Evolutionary conservation across 2,329 filamentous ascomycete genomes (phyloP), one percentile per base, ranked within the genome.

Genomic region (Pseudopithomyces maydicus): DNA sequence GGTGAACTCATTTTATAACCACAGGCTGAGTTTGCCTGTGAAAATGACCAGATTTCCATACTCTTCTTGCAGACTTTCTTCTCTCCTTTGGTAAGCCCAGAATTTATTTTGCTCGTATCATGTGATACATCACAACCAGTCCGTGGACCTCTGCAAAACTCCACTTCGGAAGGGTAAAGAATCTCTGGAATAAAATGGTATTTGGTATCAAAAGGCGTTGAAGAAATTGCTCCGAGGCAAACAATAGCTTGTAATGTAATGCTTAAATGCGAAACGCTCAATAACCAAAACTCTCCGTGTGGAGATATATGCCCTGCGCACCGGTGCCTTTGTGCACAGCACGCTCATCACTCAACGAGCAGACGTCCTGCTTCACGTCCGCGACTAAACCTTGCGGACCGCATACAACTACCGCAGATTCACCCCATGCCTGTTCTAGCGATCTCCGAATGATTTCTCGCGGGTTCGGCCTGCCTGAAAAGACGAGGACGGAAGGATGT

Each of bases 311-410:
- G 0, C 86, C 87, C 69, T 88, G 85, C 14, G 87, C 87, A 0
- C 85, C 86, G 0, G 84, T 88, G 2, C 87, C 87, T 70, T 89
- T 89, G 63, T 88, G 86, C 42, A 89, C 85, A 3, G 85, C 87
- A 29, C 87, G 78, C 71, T 89, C 87, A 69, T 90, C 86, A 61
- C 84, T 86, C 41, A 89, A 63, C 8, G 68, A 77, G 2, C 84
- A 84, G 0, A 85, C 84, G 54, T 77, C 80, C 14, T 78, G 80
- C 55, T 85, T 79, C 5, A 85, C 82, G 59, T 84, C 79, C n/a
- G 81, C 78, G 3, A 83, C 80, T 45, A 89, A 67, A 0, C 83
- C 81, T 1, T 74, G 69, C 0, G 85, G 85, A 14, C 87, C 87
- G 65, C 87, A 89, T 0, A 85, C 85, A 2, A 88, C 81, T 0